Conservation (phyloP, 257 asterid species). For the Thymus quinquecostatus region DNA sequence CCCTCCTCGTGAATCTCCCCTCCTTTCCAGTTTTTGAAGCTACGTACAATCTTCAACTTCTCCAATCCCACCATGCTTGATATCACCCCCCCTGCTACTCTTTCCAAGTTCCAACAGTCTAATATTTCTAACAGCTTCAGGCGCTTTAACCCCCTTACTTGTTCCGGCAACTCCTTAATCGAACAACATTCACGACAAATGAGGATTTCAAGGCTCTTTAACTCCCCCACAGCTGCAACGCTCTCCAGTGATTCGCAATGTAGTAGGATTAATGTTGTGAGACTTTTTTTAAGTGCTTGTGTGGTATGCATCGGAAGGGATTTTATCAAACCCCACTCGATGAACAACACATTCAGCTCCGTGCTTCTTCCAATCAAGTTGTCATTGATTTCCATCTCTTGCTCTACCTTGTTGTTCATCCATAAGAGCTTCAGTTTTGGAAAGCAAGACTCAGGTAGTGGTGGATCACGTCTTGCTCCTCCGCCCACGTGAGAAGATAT, state of each 20-base stretch:
- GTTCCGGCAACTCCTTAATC: not conserved
- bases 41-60: not conserved
- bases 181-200: not conserved
- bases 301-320: conserved; percentile 1
- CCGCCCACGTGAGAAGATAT: not conserved
- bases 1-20: not conserved
- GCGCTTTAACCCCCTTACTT: not conserved
- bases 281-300: not conserved
- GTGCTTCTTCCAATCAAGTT: not conserved
- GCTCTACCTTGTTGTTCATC: not conserved
- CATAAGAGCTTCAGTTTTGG: conserved; percentile 19
- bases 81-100: conserved; percentile 5
- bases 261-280: too few relatives aligned
- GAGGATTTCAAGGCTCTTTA: conserved; percentile 18
- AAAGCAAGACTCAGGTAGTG: not conserved
- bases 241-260: not conserved
- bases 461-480: not conserved
- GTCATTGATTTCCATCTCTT: not conserved
- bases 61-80: too few relatives aligned
- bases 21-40: conserved; percentile 19
- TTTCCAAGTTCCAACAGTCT: not conserved
- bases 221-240: conserved; percentile 11
- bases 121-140: conserved; percentile 3
- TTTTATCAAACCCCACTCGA: not conserved
- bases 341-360: conserved; percentile 23